Conservation (phyloP, 331 rosid species). For the Malus hybrid region DNA sequence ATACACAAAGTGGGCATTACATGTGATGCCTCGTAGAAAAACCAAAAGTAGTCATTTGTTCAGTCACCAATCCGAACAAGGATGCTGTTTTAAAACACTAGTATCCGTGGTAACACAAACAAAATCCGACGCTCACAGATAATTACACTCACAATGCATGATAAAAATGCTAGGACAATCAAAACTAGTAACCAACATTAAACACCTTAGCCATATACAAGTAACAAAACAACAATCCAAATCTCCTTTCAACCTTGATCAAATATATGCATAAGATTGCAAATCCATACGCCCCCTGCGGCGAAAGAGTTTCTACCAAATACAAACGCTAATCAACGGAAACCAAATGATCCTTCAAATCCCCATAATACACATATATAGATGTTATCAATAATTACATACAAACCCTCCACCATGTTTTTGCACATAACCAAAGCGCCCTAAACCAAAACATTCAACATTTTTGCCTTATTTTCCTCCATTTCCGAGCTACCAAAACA, state of each 20-base stretch:
- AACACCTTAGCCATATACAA: not conserved
- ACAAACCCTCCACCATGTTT: not conserved
- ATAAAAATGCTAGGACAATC: not conserved
- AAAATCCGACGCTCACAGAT: not conserved
- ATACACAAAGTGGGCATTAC: not conserved
- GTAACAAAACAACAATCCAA: not conserved
- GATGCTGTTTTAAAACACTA: not conserved
- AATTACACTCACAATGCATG: not conserved
- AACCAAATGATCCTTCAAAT: not conserved
- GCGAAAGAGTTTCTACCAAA: not conserved
- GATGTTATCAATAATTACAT: not conserved
- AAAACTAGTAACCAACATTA: not conserved
- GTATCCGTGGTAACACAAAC: not conserved
- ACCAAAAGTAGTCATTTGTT: not conserved
- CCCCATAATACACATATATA: not conserved
- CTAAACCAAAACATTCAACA: not conserved
- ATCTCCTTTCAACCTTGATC: not conserved
- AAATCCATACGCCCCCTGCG: not conserved
- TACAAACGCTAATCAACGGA: not conserved
- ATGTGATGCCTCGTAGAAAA: not conserved
- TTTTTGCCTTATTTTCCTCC: not conserved
- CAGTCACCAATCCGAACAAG: not conserved
- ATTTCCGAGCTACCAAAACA: constrained; percentile 10
- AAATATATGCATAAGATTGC: not conserved
- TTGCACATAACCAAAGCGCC: not conserved